Evolutionary conservation across 306 rosid species (phyloP), one percentile per base, ranked within the genome.

Genomic region (Quercus rubra): DNA sequence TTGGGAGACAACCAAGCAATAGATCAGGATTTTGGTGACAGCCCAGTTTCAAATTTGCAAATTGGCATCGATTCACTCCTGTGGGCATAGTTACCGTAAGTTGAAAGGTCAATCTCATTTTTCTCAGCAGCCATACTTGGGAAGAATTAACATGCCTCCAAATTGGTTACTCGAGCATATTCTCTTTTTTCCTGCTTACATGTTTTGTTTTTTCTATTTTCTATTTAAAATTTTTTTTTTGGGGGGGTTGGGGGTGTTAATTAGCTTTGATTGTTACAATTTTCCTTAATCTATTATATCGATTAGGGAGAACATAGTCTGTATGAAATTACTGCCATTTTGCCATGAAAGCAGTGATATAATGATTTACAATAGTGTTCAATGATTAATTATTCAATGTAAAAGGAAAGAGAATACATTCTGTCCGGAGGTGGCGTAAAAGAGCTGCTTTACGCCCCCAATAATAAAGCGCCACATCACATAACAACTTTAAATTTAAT

Each of bases 31-130:
- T 79, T 38, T 11, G 92, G 93, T 19, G 93, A 91, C 73, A 83
- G 86, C 78, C 96, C 97, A 0, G 90, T 90, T 79, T 86, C 99
- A 61, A 92, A 92, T 87, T 79, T 78, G 69, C 96, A 95, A 83
- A 85, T 93, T 35, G 93, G 91, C 73, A 74, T 84, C 3, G 98
- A 93, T 59, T 98, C 98, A 73, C 84, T 93, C 64, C 82, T 88
- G 49, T 95, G 96, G 98, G 86, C 92, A 20, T 95, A 79, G 70
- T 68, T 25, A 38, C 38, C n/a, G 21, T 27, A 3, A 55, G 68
- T 27, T 41, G 41, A 25, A 70, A 43, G 80, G 55, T 73, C 55
- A 54, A 54, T 46, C 63, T 64, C 30, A 38, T 71, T 25, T 38
- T 77, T 46, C 68, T 21, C 31, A 58, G 55, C 33, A 71, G 38